Evolutionary conservation across 805 yeast species (phyloP), one percentile per base, ranked within the genome.

Genomic region (Lachancea meyersii): DNA sequence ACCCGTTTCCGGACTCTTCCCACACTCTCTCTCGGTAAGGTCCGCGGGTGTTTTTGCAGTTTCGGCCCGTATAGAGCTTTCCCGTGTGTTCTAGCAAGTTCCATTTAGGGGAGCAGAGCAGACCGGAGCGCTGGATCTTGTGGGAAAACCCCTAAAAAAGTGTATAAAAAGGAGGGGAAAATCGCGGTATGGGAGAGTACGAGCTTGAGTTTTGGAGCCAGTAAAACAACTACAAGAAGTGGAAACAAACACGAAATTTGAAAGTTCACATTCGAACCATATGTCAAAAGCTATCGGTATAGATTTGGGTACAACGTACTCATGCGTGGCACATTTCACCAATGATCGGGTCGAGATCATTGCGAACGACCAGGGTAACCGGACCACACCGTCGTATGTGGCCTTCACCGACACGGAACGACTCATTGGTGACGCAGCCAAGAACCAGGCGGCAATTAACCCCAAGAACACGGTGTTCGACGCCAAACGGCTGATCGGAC

Each of bases 281-380:
- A 72, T 73, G 77, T 59, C 75, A 31, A 72, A 68, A 59, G 77
- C 78, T 50, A 70, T 81, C 49, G 87, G 89, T 69, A 82, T 82
- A 62, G 89, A 82, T 71, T 79, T 82, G 69, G 89, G 89, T 72
- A 82, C 89, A 47, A 87, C 95, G 47, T 87, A 87, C 75, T 87
- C 96, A 40, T 88, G 96, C 80, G 96, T 88, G 50, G 96, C 95
- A 58, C 94, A 87, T 64, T 87, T 87, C 75, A 75, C 87, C 59
- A 85, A 85, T 63, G 94, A 91, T 56, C 77, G 85, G 65, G 97
- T 89, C 41, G 97, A 89, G 71, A 89, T 88, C 68, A 85, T 88
- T 64, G 96, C 97, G 61, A 88, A 88, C 67, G 97, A 89, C 69
- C 97, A 88, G 76, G 97, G 97, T 80, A 88, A 88, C 79, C 86